Evolutionary conservation across 805 yeast genomes (phyloP).

Genomic region (Kodamaea jinghongensis): DNA sequence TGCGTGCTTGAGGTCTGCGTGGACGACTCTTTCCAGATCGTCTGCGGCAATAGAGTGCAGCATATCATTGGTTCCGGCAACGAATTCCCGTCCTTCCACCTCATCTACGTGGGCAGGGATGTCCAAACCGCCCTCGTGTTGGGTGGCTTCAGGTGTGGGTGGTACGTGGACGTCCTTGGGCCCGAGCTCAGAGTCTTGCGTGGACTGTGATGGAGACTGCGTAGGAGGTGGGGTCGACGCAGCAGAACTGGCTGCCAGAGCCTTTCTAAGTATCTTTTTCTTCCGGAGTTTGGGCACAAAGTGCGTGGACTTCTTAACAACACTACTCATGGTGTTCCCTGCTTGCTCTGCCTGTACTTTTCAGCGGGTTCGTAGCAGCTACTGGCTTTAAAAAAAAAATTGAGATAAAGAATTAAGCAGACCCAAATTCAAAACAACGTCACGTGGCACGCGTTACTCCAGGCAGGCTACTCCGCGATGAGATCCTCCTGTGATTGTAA

Average conservation of each 20-base stretch:
- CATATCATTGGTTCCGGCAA: too few species aligned
- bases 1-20: background rate
- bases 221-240: constrained; percentile 18
- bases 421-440: background rate
- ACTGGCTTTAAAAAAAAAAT: background rate
- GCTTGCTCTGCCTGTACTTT: background rate
- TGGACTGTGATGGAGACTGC: constrained; percentile 8
- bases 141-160: constrained; percentile 12
- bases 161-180: background rate
- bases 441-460: constrained; percentile 2
- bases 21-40: background rate
- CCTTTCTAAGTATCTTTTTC: constrained; percentile 15
- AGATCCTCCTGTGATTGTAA: too few species aligned
- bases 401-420: constrained; percentile 2
- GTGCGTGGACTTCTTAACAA: constrained; percentile 52
- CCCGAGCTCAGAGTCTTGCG: background rate
- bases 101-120: too few species aligned
- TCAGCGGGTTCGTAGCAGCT: too few species aligned
- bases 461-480: constrained; percentile 3
- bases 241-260: constrained; percentile 7
- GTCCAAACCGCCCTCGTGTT: too few species aligned
- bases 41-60: too few species aligned
- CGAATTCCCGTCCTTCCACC: too few species aligned
- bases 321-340: constrained; percentile 40
- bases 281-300: constrained; percentile 57